Percentiles rank a stretch among this genome's conserved stretches.
phyloP scores from a whole-genome alignment of 768 basidiomycete species.

The Suillus tomentosus region DNA sequence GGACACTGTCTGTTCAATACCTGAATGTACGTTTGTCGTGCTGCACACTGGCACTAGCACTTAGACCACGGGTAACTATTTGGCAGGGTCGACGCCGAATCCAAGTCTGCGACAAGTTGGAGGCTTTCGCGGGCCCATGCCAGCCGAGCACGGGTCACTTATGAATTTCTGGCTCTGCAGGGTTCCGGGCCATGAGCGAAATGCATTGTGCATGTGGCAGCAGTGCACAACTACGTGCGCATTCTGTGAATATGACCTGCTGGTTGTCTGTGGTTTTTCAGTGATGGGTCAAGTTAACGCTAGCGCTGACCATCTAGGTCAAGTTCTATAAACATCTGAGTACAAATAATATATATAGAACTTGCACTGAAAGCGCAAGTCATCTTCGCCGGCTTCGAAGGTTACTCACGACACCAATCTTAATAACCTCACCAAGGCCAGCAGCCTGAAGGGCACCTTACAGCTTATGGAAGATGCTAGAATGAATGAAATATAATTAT shows the following conservation, averaged over 20 bases:
- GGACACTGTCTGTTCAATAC: background rate
- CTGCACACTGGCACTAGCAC: background rate
- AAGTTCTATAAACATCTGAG: background rate
- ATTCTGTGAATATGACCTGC: background rate
- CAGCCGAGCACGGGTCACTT: background rate
- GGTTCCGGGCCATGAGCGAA: background rate
- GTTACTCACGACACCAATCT: background rate
- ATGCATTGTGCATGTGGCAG: constrained; percentile 7
- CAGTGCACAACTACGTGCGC: background rate
- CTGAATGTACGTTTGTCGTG: background rate
- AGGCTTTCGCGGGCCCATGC: background rate
- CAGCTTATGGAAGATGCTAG: constrained; percentile 1
- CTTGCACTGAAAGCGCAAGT: background rate
- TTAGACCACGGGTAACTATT: background rate
- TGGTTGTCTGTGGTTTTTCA: background rate
- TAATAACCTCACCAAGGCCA: background rate
- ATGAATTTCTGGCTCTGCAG: background rate
- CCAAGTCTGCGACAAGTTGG: background rate
- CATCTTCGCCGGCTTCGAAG: background rate
- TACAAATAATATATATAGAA: background rate
- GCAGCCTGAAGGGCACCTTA: background rate
- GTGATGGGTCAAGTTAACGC: background rate
- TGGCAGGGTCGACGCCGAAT: background rate
- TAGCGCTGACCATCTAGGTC: background rate
- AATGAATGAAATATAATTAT: constrained; percentile 15